Conservation (phyloP, 345 rosid genomes). For the Hypericum androsaemum region DNA sequence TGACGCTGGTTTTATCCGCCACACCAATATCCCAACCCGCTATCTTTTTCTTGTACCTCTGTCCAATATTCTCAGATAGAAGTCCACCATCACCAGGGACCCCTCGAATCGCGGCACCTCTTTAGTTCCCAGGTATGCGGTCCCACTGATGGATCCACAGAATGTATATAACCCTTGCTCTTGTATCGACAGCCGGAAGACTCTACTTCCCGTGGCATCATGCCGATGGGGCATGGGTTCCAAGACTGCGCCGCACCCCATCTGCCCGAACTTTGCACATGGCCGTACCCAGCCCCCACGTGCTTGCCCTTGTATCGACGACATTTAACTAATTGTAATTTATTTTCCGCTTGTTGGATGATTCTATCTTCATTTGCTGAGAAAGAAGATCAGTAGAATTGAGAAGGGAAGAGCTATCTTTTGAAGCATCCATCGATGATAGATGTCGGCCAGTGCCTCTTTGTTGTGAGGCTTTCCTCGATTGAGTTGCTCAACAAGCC, state of each 20-base stretch:
- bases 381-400: slow-evolving; percentile 18
- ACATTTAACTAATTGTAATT: slow-evolving; percentile 42
- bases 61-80: no score
- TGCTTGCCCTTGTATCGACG: slow-evolving; percentile 20
- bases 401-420: slow-evolving; percentile 20
- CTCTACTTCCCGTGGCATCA: no score
- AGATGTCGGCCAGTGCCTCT: slow-evolving; percentile 19
- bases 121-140: slow-evolving; percentile 18
- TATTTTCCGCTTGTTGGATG: slow-evolving; percentile 42
- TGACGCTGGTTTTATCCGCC: slow-evolving; percentile 14
- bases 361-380: slow-evolving; percentile 42
- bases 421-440: slow-evolving; percentile 17
- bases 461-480: slow-evolving; percentile 28
- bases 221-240: no score
- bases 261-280: slow-evolving; percentile 20
- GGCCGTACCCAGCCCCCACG: slow-evolving; percentile 15
- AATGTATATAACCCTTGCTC: no score
- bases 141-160: slow-evolving; percentile 14
- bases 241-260: slow-evolving; percentile 59
- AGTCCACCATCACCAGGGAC: slow-evolving; percentile 9
- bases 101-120: slow-evolving; percentile 21
- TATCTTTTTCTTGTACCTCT: slow-evolving; percentile 16
- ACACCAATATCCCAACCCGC: slow-evolving; percentile 10
- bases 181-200: slow-evolving; percentile 29
- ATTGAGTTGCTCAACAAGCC: slow-evolving; percentile 54